These are phyloP conservation scores for Exophiala oligosperma DNA, from an alignment of 2,329 filamentous ascomycete species.

Conservation along the genomic window DNA sequence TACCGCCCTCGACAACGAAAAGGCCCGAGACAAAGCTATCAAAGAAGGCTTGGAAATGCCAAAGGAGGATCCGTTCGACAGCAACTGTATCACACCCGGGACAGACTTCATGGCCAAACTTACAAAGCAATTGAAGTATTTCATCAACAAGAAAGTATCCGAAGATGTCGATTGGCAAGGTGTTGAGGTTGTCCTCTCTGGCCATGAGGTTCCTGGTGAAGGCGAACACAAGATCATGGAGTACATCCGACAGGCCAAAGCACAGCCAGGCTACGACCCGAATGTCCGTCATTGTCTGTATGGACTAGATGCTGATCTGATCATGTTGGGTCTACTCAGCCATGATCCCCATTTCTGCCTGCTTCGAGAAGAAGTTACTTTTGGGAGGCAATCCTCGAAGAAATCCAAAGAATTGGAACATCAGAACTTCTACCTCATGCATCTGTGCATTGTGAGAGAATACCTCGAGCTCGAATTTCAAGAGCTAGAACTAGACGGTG, in stretches of 20 bases:
- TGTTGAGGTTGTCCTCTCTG: slow-evolving; percentile 92
- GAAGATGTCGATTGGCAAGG: slow-evolving; percentile 98
- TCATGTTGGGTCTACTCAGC: slow-evolving; percentile 96
- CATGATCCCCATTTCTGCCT: slow-evolving; percentile 98
- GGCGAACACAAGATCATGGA: slow-evolving; percentile 99
- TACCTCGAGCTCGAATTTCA: slow-evolving; percentile 97
- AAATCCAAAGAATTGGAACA: slow-evolving; percentile 97
- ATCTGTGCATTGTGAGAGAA: slow-evolving; percentile 95
- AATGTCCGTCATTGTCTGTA: slow-evolving; percentile 97
- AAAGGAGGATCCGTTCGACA: slow-evolving; percentile 94
- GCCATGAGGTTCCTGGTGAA: slow-evolving; percentile 96
- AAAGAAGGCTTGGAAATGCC: slow-evolving; percentile 87
- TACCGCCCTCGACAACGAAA: slow-evolving; percentile 87
- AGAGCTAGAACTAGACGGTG: slow-evolving; percentile 74
- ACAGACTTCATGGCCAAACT: slow-evolving; percentile 98
- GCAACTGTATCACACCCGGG: slow-evolving; percentile 96
- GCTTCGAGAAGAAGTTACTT: slow-evolving; percentile 95
- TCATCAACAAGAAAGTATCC: slow-evolving; percentile 97
- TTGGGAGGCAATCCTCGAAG: slow-evolving; percentile 80
- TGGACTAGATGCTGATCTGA: slow-evolving; percentile 93
- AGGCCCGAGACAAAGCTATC: slow-evolving; percentile 88
- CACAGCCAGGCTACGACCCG: slow-evolving; percentile 86
- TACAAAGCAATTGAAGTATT: slow-evolving; percentile 92
- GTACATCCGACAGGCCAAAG: slow-evolving; percentile 96
- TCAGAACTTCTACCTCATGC: slow-evolving; percentile 97